Evolutionary conservation across 2,329 filamentous ascomycete species (phyloP), one percentile per base, ranked within the genome.

Genomic region (Sclerotinia nivalis): DNA sequence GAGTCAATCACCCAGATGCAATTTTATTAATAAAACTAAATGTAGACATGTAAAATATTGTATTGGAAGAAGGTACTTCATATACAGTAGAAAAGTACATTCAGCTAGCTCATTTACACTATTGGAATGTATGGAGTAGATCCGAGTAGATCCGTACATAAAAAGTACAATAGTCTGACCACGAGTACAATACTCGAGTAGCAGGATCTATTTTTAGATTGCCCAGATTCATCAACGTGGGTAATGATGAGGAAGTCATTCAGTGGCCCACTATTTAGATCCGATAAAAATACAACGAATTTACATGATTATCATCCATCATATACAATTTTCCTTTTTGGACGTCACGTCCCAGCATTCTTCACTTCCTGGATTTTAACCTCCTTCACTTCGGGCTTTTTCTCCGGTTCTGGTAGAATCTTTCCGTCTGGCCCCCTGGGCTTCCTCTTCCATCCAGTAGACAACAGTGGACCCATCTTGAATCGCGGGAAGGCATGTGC

Each of bases 401-500:
- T 60, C 61, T 73, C 69, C 9, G 72, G 72, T 28, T 75, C 76
- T 31, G 73, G 72, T 37, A 78, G 28, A 12, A 79, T 73, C 64
- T 79, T 79, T 6, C 77, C 78, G 69, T 79, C 77, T 45, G 75
- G 55, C 12, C 72, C 85, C 73, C 90, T 83, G 3, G 88, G 85
- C 79, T 91, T 91, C 71, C 93, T 84, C 80, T 88, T 82, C 93
- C 93, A 97, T 1, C 93, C 93, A 0, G 93, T 96, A 74, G 87
- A 88, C 79, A 96, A 93, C 50, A 93, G 80, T 74, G 86, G 87
- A 1, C 88, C 89, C 80, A 96, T 88, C 77, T 96, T 89, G 78
- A 99, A 99, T 52, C 91, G 85, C 10, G 96, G 96, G 71, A 99
- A 86, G 1, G 92, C 88, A 80, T 99, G 96, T 1, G 93, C 96